Evolutionary conservation across 2,329 filamentous ascomycete species (phyloP).

Genomic region (Berkeleyomyces basicola): DNA sequence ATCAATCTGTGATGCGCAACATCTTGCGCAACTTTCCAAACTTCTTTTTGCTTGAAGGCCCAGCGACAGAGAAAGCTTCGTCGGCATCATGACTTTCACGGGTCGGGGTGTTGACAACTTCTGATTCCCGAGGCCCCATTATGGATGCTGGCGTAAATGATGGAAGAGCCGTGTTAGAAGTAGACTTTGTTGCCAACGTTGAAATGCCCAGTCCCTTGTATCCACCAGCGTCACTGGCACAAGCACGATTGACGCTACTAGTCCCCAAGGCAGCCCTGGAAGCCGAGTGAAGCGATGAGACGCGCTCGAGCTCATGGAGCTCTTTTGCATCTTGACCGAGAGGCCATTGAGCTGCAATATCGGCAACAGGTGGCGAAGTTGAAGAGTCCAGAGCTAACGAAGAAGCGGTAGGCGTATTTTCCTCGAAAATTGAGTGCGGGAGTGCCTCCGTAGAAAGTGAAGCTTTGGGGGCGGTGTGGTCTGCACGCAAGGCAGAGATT

Average conservation of each 20-base stretch:
- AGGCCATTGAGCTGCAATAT: slow-evolving; percentile 1
- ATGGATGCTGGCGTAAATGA: slow-evolving; percentile 2
- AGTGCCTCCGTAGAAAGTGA: neutral
- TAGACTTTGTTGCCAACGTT: neutral
- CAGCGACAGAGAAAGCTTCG: neutral
- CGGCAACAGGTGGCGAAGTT: neutral
- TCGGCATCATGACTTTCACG: neutral
- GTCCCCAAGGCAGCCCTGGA: neutral
- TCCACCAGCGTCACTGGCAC: neutral
- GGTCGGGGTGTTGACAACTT: neutral
- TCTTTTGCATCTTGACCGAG: neutral
- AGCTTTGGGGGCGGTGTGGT: slow-evolving; percentile 18
- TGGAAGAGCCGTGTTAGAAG: slow-evolving; percentile 1
- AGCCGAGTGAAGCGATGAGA: slow-evolving; percentile 3
- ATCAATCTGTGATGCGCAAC: slow-evolving; percentile 33
- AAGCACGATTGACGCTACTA: slow-evolving; percentile 9
- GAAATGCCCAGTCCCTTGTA: neutral
- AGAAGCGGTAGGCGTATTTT: neutral
- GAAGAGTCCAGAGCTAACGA: neutral
- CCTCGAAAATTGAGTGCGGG: neutral
- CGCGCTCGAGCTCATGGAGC: neutral
- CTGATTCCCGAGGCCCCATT: neutral
- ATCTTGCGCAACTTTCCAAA: slow-evolving; percentile 49
- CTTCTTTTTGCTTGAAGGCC: slow-evolving; percentile 39
- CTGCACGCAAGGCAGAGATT: slow-evolving; percentile 27